phyloP scores from a whole-genome alignment of 2,329 filamentous ascomycete genomes.

The Aspergillus fumigatiaffinis region DNA sequence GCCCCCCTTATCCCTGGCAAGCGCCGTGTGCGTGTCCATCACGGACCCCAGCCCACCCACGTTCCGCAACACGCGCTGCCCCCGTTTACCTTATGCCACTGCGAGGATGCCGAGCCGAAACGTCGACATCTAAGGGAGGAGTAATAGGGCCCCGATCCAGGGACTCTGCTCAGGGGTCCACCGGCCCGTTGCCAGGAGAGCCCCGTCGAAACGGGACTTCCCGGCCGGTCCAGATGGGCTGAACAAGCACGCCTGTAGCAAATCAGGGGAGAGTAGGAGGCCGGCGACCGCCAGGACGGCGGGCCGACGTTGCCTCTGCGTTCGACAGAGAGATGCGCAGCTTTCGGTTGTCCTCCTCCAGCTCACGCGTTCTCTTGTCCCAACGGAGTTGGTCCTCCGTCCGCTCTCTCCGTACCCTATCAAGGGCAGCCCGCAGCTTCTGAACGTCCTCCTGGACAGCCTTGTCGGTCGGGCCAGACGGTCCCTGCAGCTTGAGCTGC shows the following conservation, averaged over 20 bases:
- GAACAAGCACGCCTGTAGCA: not conserved
- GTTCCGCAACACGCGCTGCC: no score
- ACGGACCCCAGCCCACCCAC: no score
- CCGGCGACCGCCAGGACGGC: not conserved
- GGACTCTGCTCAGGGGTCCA: no score
- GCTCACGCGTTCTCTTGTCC: conserved; percentile 7
- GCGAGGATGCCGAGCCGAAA: no score
- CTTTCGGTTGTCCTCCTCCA: conserved; percentile 15
- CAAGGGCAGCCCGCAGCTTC: conserved; percentile 9
- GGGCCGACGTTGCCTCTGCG: not conserved
- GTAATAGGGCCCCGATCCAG: no score
- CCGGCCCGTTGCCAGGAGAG: not conserved
- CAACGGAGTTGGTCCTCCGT: conserved; percentile 14
- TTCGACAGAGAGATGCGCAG: conserved; percentile 18
- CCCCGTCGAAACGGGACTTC: not conserved
- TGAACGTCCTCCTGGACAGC: conserved; percentile 7
- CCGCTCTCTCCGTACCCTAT: conserved; percentile 9
- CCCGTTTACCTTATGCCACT: no score
- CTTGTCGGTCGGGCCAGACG: conserved; percentile 1
- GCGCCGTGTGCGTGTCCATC: no score
- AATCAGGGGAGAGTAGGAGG: not conserved
- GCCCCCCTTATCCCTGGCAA: no score
- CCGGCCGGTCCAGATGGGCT: not conserved
- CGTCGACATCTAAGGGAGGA: no score
- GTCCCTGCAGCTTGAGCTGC: not conserved